Percentiles rank a stretch among this genome's conserved stretches.
phyloP scores from a whole-genome alignment of 2,329 filamentous ascomycete species.

The Pseudocercospora vitis region DNA sequence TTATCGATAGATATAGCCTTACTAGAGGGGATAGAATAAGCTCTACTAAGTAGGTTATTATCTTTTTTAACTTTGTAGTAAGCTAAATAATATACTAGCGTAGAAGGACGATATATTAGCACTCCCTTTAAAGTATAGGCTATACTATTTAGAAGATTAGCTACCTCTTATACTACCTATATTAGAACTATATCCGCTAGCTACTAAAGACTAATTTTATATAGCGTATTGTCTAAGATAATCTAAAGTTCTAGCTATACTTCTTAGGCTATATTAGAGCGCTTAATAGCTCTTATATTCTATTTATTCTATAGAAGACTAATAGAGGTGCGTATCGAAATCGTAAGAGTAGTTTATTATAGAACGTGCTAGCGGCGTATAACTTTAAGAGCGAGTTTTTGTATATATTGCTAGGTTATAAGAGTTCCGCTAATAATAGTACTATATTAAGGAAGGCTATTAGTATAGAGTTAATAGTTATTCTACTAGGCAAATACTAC shows the following conservation, averaged over 20 bases:
- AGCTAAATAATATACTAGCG: no score
- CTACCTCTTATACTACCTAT: background rate
- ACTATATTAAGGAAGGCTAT: background rate
- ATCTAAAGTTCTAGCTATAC: background rate
- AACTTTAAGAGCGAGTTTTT: background rate
- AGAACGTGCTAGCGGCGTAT: constrained; percentile 4
- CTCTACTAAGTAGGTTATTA: no score
- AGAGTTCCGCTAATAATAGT: background rate
- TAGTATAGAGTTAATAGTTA: background rate
- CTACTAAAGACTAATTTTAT: background rate
- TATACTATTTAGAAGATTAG: background rate
- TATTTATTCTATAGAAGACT: background rate
- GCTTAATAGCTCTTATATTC: background rate
- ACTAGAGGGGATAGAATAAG: no score
- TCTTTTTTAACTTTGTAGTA: no score
- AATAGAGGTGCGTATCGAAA: background rate
- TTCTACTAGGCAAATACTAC: background rate
- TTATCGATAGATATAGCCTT: no score
- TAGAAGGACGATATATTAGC: no score
- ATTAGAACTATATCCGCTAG: background rate
- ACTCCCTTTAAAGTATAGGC: no score
- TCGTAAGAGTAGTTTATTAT: background rate
- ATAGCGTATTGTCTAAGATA: background rate
- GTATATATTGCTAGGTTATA: background rate
- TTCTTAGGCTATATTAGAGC: background rate